phyloP scores from a whole-genome alignment of 2,329 filamentous ascomycete genomes.

The Fusarium vanettenii region DNA sequence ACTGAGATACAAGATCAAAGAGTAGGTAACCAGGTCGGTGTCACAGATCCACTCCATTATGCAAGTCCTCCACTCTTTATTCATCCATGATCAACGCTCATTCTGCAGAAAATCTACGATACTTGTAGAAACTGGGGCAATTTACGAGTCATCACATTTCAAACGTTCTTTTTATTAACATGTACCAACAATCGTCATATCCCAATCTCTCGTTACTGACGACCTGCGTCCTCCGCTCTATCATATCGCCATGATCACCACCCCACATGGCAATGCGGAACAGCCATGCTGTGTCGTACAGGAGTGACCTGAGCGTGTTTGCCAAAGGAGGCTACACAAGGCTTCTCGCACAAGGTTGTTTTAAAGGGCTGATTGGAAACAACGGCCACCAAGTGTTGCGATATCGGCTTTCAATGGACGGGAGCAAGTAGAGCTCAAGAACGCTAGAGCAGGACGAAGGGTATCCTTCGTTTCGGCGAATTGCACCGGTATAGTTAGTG shows the following conservation, averaged over 20 bases:
- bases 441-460: not conserved
- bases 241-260: not conserved
- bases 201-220: not conserved
- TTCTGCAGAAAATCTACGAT: not conserved
- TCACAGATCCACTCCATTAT: not conserved
- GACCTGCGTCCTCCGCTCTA: not conserved
- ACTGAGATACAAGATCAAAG: not conserved
- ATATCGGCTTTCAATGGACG: not conserved
- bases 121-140: not conserved
- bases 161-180: not conserved
- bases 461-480: not conserved
- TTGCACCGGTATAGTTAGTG: not conserved
- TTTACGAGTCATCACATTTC: not conserved
- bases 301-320: not conserved
- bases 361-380: not conserved
- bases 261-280: not conserved
- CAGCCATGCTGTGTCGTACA: not conserved
- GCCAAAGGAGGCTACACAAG: not conserved
- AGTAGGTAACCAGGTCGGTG: not conserved
- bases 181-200: not conserved
- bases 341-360: not conserved
- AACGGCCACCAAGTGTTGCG: not conserved
- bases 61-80: not conserved
- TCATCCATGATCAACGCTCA: not conserved
- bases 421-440: not conserved